Evolutionary conservation across 208 protist species (phyloP), one percentile per base, ranked within the genome.

Genomic region (Trypanosoma avium): DNA sequence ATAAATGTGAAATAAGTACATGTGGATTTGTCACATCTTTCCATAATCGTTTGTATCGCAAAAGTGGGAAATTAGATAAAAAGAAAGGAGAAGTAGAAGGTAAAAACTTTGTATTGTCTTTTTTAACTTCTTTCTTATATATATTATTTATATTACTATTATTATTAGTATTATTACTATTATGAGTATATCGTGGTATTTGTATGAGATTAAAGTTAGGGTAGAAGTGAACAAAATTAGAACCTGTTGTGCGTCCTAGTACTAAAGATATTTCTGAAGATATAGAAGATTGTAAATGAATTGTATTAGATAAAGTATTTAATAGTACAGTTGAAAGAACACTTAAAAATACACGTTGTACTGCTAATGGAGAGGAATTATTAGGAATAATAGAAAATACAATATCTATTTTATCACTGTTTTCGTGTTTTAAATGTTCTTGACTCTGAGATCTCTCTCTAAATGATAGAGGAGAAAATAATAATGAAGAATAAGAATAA

Each of bases 281-380:
- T n/a, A n/a, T n/a, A n/a, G n/a, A n/a, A n/a, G n/a, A n/a, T n/a
- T n/a, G n/a, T n/a, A n/a, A n/a, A n/a, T n/a, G n/a, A n/a, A n/a
- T n/a, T n/a, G n/a, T n/a, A n/a, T n/a, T n/a, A n/a, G n/a, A n/a
- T n/a, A n/a, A n/a, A n/a, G n/a, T n/a, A n/a, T n/a, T n/a, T 6
- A 24, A 6, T 15, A 27, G 6, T 2, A 27, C 24, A 27, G 57
- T 42, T 13, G 40, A 49, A 21, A 62, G 26, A 48, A 62, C 26
- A 19, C 30, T 12, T 40, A 62, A 26, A 26, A 62, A 36, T 0
- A 62, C 57, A 27, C 57, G 57, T 17, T 27, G 38, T 15, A 36
- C 29, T 1, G 40, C 57, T 2, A 50, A 47, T 4, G 57, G 57
- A 4, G 57, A 62, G 26, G 49, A 38, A 50, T 62, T 62, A 17